Conservation (phyloP, 371 early-diverging fungal genomes). For the Chytridium lagenaria region DNA sequence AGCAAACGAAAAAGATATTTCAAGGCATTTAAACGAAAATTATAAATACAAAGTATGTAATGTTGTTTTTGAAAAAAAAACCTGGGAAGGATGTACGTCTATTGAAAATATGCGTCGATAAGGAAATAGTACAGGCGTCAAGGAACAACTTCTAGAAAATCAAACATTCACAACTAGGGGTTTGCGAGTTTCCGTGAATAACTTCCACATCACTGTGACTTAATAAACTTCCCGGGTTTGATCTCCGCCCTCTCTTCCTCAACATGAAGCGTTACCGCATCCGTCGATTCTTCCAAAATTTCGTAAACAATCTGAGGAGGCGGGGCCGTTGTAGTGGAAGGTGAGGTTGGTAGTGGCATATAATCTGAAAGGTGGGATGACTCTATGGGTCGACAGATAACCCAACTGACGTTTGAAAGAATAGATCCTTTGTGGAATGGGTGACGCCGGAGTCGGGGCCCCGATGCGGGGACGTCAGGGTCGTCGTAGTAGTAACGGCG, state of each 20-base stretch:
- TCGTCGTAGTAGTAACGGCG: conserved; percentile 15
- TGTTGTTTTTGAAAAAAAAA: too few relatives aligned
- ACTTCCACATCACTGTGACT: neutral
- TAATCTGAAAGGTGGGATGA: conserved; percentile 8
- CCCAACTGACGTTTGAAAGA: conserved; percentile 34
- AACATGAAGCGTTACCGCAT: neutral
- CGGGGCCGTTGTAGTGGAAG: neutral
- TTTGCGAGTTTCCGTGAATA: too few relatives aligned
- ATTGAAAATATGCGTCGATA: too few relatives aligned
- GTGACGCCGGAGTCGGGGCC: conserved; percentile 10
- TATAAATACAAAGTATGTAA: too few relatives aligned
- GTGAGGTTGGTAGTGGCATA: neutral
- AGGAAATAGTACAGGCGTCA: too few relatives aligned
- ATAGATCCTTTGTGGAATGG: conserved; percentile 39
- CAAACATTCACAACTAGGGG: too few relatives aligned
- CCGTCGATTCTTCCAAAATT: neutral
- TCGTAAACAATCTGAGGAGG: neutral
- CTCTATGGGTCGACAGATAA: conserved; percentile 37
- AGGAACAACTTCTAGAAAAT: too few relatives aligned
- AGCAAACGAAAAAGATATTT: too few relatives aligned
- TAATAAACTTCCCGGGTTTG: neutral
- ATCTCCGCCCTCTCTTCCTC: neutral
- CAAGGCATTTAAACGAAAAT: too few relatives aligned
- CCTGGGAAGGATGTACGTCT: too few relatives aligned
- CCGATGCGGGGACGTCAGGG: neutral